These are phyloP conservation scores for Monosporascus sp. DNA, from an alignment of 2,329 filamentous ascomycete genomes.

Conservation along the genomic window DNA sequence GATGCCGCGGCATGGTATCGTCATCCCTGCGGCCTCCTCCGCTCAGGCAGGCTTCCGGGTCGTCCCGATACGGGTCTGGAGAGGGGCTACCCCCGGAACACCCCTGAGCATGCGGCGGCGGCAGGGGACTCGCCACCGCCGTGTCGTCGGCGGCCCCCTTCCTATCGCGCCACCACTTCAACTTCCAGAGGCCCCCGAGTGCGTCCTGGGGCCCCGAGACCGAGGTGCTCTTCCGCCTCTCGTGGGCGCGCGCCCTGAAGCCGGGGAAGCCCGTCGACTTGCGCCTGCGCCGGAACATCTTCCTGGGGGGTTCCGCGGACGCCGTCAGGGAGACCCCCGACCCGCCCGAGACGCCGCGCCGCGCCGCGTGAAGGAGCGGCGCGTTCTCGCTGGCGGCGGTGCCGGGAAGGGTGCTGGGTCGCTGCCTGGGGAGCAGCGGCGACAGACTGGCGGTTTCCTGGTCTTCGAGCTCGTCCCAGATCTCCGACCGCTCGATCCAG, in stretches of 20 bases:
- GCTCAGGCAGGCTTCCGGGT: conserved; percentile 3
- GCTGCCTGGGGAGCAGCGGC: conserved; percentile 31
- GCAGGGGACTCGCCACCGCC: conserved; percentile 8
- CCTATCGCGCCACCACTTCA: conserved; percentile 47
- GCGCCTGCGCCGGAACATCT: conserved; percentile 39
- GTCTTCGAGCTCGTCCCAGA: conserved; percentile 85
- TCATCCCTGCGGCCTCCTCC: no score
- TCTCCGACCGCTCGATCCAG: conserved; percentile 68
- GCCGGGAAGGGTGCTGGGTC: conserved; percentile 44
- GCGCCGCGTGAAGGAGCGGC: conserved; percentile 17
- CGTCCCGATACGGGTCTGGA: conserved; percentile 2
- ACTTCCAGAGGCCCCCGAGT: conserved; percentile 46
- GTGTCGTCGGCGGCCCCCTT: conserved; percentile 9
- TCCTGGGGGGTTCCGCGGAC: conserved; percentile 19
- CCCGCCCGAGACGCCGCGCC: conserved; percentile 20
- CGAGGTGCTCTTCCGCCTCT: conserved; percentile 32
- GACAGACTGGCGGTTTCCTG: conserved; percentile 44
- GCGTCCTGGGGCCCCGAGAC: conserved; percentile 41
- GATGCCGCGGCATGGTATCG: no score
- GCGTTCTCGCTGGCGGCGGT: conserved; percentile 26
- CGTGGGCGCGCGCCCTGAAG: conserved; percentile 46
- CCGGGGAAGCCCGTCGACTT: conserved; percentile 59
- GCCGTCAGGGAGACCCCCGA: conserved; percentile 20
- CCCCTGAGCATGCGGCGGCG: not conserved
- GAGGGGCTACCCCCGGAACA: not conserved